Conservation (phyloP, 257 asterid species). For the Jacaranda mimosifolia region DNA sequence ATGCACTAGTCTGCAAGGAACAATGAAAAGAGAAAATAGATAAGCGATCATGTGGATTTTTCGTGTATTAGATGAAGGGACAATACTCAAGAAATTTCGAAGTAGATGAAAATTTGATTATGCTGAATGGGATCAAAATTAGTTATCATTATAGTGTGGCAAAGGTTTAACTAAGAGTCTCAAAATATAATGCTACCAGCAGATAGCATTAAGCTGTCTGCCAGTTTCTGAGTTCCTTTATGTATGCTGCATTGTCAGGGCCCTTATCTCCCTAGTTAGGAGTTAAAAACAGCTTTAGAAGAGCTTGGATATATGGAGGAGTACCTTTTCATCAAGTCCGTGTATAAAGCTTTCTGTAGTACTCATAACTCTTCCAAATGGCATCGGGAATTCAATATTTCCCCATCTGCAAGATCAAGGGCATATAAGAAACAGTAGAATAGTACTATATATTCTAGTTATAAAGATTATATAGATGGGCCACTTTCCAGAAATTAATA, state of each 20-base stretch:
- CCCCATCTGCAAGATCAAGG: constrained; percentile 77
- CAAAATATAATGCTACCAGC: too few relatives aligned
- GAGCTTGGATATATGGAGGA: constrained; percentile 1
- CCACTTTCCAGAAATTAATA: not conserved
- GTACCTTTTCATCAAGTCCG: constrained; percentile 92
- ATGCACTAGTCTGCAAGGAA: constrained; percentile 87
- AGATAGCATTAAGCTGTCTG: too few relatives aligned
- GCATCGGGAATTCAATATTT: constrained; percentile 87
- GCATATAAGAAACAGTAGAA: constrained; percentile 18
- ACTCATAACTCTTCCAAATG: constrained; percentile 94
- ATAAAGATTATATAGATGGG: not conserved
- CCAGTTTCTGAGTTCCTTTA: too few relatives aligned
- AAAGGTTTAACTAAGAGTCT: too few relatives aligned
- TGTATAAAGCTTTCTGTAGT: constrained; percentile 85
- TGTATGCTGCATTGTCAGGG: too few relatives aligned
- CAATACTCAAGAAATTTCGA: too few relatives aligned
- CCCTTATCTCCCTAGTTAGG: not conserved
- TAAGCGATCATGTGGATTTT: not conserved
- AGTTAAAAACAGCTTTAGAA: not conserved
- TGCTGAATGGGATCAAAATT: too few relatives aligned
- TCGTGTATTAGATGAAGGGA: not conserved
- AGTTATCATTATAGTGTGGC: too few relatives aligned
- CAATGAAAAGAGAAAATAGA: constrained; percentile 1
- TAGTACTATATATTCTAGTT: not conserved
- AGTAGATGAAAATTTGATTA: too few relatives aligned